These are phyloP conservation scores for Botrytis fragariae DNA, from an alignment of 2,329 filamentous ascomycete species.

Conservation along the genomic window DNA sequence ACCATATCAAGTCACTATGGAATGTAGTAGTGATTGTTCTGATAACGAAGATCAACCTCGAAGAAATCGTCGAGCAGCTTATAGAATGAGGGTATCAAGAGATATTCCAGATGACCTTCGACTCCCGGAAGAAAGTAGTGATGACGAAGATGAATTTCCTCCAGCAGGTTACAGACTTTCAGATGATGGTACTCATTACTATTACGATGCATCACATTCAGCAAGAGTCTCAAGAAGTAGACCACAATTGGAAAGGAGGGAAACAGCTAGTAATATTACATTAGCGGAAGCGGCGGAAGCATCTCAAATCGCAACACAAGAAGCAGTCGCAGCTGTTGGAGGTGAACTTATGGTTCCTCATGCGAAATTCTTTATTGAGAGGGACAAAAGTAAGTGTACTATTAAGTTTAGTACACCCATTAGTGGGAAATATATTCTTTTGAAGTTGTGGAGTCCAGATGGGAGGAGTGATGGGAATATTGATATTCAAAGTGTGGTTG, in stretches of 20 bases:
- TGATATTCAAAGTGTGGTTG: constrained; percentile 83
- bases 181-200: background rate
- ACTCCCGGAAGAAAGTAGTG: constrained; percentile 27
- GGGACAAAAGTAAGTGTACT: constrained; percentile 78
- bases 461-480: constrained; percentile 68
- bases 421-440: constrained; percentile 76
- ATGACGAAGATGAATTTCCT: constrained; percentile 17
- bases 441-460: constrained; percentile 86
- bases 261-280: constrained; percentile 37
- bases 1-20: constrained; percentile 55
- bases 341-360: constrained; percentile 67
- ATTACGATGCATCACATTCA: background rate
- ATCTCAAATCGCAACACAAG: constrained; percentile 52
- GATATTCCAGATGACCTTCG: constrained; percentile 49
- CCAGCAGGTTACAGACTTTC: background rate
- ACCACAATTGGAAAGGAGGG: constrained; percentile 4
- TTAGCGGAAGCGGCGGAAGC: constrained; percentile 36
- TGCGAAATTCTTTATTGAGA: constrained; percentile 80
- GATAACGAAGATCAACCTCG: constrained; percentile 43
- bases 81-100: constrained; percentile 48
- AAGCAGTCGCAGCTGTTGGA: constrained; percentile 55
- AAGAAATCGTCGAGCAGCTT: constrained; percentile 51
- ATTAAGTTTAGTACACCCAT: constrained; percentile 82
- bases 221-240: constrained; percentile 27
- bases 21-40: constrained; percentile 54